Evolutionary conservation across 305 asterid species (phyloP), one percentile per base, ranked within the genome.

Genomic region (Coffea humblotiana): DNA sequence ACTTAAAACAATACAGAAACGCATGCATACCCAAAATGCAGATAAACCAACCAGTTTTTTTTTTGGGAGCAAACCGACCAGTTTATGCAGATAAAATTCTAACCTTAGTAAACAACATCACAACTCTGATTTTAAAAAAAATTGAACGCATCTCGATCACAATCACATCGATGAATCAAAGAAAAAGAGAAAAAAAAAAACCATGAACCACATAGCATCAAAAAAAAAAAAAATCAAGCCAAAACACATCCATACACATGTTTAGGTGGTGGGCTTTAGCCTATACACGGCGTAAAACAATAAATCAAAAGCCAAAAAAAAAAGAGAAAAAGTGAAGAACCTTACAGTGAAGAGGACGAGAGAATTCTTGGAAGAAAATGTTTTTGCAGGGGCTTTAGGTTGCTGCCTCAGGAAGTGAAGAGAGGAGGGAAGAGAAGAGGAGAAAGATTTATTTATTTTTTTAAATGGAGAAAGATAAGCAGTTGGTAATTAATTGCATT

Each of bases 391-490:
- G n/a, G n/a, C n/a, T n/a, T n/a, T n/a, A n/a, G n/a, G n/a, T n/a
- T n/a, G n/a, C n/a, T n/a, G n/a, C n/a, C n/a, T n/a, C n/a, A n/a
- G n/a, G n/a, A n/a, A n/a, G n/a, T n/a, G n/a, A n/a, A n/a, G n/a
- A n/a, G n/a, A n/a, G n/a, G n/a, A n/a, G n/a, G n/a, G n/a, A n/a
- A n/a, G n/a, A n/a, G n/a, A n/a, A n/a, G n/a, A n/a, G n/a, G n/a
- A n/a, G n/a, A n/a, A n/a, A n/a, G n/a, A n/a, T n/a, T n/a, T n/a
- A n/a, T n/a, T n/a, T n/a, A n/a, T n/a, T n/a, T n/a, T n/a, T n/a
- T n/a, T n/a, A n/a, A n/a, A n/a, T n/a, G n/a, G 76, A 49, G 68
- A 71, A 43, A 37, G 76, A 49, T 80, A 65, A 75, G 75, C 66
- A 75, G 73, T 73, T 58, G 56, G 1, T 32, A 32, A 0, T 32